These are phyloP conservation scores for Phenoliferia sp. DNA, from an alignment of 1,284 basidiomycete genomes.

Conservation along the genomic window DNA sequence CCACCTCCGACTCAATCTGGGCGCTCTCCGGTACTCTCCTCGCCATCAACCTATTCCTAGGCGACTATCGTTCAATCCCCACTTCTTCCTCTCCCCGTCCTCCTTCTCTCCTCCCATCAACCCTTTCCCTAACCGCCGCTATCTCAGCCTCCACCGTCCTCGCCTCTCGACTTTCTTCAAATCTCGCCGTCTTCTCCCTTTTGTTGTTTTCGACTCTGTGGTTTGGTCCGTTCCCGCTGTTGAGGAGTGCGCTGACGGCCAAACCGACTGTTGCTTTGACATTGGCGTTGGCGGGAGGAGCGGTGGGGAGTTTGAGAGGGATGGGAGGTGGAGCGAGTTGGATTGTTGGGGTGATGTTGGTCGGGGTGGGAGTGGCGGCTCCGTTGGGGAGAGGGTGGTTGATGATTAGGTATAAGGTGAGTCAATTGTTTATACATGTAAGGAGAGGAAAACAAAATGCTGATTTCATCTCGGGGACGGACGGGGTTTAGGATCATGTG, in stretches of 20 bases:
- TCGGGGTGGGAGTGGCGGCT: conserved; percentile 58
- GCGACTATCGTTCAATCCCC: conserved; percentile 54
- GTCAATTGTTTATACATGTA: not conserved
- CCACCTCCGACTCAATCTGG: conserved; percentile 95
- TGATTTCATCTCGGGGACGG: too few species aligned
- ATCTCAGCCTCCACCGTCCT: conserved; percentile 90
- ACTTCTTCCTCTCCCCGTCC: conserved; percentile 29
- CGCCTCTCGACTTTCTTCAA: conserved; percentile 78
- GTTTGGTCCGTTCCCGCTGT: conserved; percentile 78
- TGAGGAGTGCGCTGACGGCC: conserved; percentile 74
- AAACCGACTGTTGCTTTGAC: conserved; percentile 35
- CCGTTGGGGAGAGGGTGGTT: conserved; percentile 48
- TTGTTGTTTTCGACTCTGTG: conserved; percentile 78
- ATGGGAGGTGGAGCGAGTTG: conserved; percentile 46
- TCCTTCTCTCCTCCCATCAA: conserved; percentile 51
- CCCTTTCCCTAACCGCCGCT: conserved; percentile 89
- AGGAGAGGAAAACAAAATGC: not conserved
- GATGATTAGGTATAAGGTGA: conserved; percentile 37
- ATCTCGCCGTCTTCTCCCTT: conserved; percentile 83
- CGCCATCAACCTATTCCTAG: conserved; percentile 58
- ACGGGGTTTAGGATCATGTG: conserved; percentile 41
- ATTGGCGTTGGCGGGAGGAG: conserved; percentile 52
- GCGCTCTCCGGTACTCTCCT: conserved; percentile 70
- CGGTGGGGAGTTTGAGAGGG: conserved; percentile 49
- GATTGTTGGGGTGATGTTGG: conserved; percentile 14